Percentiles rank a stretch among this genome's conserved stretches.
Conservation (phyloP, 345 rosid species). For the Fremontodendron californicum region DNA sequence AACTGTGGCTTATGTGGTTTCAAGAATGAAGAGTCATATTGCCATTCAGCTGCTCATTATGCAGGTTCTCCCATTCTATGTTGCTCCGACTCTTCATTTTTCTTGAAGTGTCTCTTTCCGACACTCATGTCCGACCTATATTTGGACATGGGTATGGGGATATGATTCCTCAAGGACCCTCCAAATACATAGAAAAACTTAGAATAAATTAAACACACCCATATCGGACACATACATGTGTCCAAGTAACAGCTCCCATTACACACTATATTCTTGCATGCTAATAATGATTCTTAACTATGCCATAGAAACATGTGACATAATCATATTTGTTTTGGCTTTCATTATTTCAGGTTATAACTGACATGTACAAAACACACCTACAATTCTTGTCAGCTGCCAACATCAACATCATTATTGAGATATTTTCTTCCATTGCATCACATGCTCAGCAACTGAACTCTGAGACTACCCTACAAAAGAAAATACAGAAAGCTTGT, state of each 20-base stretch:
- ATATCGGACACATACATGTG: too few relatives aligned
- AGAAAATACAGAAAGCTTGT: slow-evolving; percentile 76
- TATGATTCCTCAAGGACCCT: too few relatives aligned
- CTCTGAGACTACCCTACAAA: slow-evolving; percentile 45
- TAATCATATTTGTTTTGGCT: slow-evolving; percentile 3
- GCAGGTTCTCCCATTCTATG: slow-evolving; percentile 71
- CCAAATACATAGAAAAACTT: too few relatives aligned
- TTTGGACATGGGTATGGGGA: too few relatives aligned
- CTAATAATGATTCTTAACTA: neutral
- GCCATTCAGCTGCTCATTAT: slow-evolving; percentile 67
- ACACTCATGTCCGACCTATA: too few relatives aligned
- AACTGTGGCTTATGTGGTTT: slow-evolving; percentile 69
- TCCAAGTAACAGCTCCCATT: too few relatives aligned
- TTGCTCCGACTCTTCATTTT: too few relatives aligned
- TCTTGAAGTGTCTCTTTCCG: too few relatives aligned
- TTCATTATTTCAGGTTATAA: slow-evolving; percentile 57
- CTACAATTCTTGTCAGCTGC: slow-evolving; percentile 45
- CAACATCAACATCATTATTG: slow-evolving; percentile 43
- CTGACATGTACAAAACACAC: slow-evolving; percentile 54
- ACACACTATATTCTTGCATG: neutral
- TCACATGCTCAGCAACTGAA: slow-evolving; percentile 68
- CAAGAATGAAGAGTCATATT: slow-evolving; percentile 82
- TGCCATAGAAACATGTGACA: neutral
- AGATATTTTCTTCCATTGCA: slow-evolving; percentile 54
- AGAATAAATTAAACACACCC: too few relatives aligned